Evolutionary conservation across 192 early-diverging fungal genomes (phyloP).

Genomic region (Geosiphon pyriformis): DNA sequence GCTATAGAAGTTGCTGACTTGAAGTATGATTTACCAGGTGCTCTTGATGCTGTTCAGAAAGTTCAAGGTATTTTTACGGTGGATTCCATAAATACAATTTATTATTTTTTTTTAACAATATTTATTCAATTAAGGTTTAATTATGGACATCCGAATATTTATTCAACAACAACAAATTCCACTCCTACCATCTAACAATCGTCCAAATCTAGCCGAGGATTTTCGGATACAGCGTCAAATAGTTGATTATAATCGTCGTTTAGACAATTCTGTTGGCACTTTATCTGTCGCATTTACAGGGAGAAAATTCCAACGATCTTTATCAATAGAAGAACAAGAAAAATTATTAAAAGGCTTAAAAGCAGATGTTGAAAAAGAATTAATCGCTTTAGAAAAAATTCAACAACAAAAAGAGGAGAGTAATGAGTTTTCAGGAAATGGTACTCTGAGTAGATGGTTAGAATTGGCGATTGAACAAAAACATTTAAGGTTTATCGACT

Average conservation of each 20-base stretch:
- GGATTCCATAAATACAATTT: background rate
- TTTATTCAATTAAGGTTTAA: background rate
- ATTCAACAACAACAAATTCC: background rate
- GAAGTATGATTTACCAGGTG: background rate
- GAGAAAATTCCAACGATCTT: background rate
- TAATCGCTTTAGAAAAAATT: background rate
- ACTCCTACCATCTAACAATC: background rate
- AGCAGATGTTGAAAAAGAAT: conserved; percentile 1
- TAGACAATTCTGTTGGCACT: background rate
- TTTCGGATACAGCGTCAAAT: background rate
- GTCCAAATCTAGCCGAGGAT: background rate
- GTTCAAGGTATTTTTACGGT: background rate
- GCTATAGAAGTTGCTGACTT: background rate
- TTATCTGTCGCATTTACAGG: background rate
- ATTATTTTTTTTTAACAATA: background rate
- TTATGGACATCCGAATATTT: background rate
- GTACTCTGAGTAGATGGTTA: background rate
- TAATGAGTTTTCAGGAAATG: background rate
- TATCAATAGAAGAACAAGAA: conserved; percentile 5
- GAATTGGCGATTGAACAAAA: background rate
- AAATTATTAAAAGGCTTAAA: conserved; percentile 1
- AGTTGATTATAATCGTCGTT: conserved; percentile 4
- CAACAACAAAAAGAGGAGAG: background rate
- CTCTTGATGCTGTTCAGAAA: background rate
- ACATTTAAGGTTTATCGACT: conserved; percentile 2